Evolutionary conservation across 352 stramenopile species (phyloP), one percentile per base, ranked within the genome.

Genomic region (Phytopythium cucurbitacearum): DNA sequence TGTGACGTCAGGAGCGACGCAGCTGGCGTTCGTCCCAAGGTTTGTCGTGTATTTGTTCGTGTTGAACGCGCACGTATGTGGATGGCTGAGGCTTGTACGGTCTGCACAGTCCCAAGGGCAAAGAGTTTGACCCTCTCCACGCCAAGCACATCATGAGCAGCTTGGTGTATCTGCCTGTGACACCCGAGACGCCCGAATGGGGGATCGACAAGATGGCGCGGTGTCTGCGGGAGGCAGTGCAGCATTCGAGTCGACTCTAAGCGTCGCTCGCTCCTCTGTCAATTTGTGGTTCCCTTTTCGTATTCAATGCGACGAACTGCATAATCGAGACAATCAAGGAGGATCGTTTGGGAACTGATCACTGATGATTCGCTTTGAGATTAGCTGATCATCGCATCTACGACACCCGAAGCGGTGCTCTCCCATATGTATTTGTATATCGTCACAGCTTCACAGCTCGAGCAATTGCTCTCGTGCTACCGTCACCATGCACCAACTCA

Each of bases 81-180:
- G 33, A 15, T 49, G 7, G 2, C 7, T 46, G 16, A 49, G 21
- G 3, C 40, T 5, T 53, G 21, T 40, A 39, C 7, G n/a, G 21
- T 48, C 2, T 48, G 1, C 55, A 5, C 12, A 87, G 80, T 46
- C 70, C 76, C 10, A 56, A 67, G 53, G 79, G 80, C 34, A 55
- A 50, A 7, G 65, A 65, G 6, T 64, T 83, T 49, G 81, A 92
- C 41, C 81, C 81, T 12, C 40, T 60, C 5, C 65, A 87, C 38
- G 79, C 81, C 11, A 92, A 90, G 56, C 61, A 55, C 40, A 82
- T 92, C 43, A 92, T 92, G 81, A 74, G 59, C 32, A 87, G 80
- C 51, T 71, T 92, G 42, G 76, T 92, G 33, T 92, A 92, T 51
- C 55, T 92, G 41, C 82, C 82, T 10, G 71, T 92, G 46, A 92